Base-by-base conservation (phyloP, 2,329 filamentous ascomycete genomes). In the Neurospora crassa region DNA sequence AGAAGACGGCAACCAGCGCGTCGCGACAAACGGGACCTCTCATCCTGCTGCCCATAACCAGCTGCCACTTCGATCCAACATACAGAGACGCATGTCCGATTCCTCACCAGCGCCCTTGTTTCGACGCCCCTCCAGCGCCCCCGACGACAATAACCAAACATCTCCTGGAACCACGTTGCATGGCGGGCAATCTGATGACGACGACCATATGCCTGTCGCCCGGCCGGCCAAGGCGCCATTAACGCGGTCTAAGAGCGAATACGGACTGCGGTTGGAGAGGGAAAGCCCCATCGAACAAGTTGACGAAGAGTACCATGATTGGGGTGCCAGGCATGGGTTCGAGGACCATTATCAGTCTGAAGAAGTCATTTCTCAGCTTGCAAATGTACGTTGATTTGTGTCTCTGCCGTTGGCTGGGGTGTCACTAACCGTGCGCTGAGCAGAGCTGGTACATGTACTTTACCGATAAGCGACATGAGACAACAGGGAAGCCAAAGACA, bases 381-480 rank as follows among this genome's bases (percentile, higher is more conserved):
- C 92, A 69, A 94, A 91, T 79, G 91, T 94, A 83, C 83, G 90
- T 86, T 75, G 73, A 20, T 67, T 67, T 72, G 1, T 71, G 40
- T 70, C 40, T 63, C 12, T 69, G n/a, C 20, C 69, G 34, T 63
- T 63, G 67, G 63, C 59, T 37, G 41, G 69, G 67, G 20, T 59
- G 53, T 73, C 72, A 72, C 76, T 75, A 68, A 74, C 71, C 71
- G n/a, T 40, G 41, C 73, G 71, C 81, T 40, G 41, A 73, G 70
- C 81, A 97, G 92, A 96, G 93, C 76, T 99, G 97, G 89, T 98
- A 97, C 84, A 98, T 98, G 95, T 99, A 99, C 82, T 99, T 92
- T 81, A 97, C 95, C 74, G 96, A 99, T 81, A 98, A 98, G 82
- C 91, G 95, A 70, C 96, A 99, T 82, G 96, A 98, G 80, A 96